Evolutionary conservation across 2,329 filamentous ascomycete species (phyloP).

Genomic region (Scytalidium lignicola): DNA sequence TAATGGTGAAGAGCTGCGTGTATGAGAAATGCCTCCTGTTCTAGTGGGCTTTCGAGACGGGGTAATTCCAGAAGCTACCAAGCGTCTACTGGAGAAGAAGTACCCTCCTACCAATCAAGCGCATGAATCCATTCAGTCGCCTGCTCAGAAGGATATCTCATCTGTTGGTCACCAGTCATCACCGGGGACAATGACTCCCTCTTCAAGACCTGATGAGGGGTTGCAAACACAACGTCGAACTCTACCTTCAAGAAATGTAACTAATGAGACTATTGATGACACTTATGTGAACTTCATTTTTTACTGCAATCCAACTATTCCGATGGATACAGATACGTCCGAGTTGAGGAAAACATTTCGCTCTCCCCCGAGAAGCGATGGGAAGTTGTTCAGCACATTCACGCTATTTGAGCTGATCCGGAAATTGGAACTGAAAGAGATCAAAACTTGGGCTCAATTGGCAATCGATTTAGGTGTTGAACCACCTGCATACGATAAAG

Average conservation of each 20-base stretch:
- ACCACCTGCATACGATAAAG: constrained; percentile 73
- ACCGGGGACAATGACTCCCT: background rate
- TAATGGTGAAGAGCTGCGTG: background rate
- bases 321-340: constrained; percentile 61
- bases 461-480: constrained; percentile 85
- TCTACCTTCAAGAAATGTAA: constrained; percentile 65
- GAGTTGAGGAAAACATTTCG: constrained; percentile 72
- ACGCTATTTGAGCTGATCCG: constrained; percentile 72
- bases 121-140: background rate
- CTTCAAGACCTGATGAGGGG: background rate
- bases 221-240: constrained; percentile 5
- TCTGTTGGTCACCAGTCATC: background rate
- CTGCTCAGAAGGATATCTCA: background rate
- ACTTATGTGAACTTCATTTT: constrained; percentile 82
- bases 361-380: constrained; percentile 77
- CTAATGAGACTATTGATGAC: constrained; percentile 68
- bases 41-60: background rate
- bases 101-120: background rate
- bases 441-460: constrained; percentile 90
- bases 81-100: background rate
- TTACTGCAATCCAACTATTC: constrained; percentile 82
- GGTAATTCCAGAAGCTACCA: background rate
- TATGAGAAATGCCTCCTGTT: background rate
- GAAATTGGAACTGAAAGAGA: constrained; percentile 72
- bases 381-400: constrained; percentile 78